Conservation (phyloP, 768 basidiomycete species). For the Clitopilus passeckerianus region DNA sequence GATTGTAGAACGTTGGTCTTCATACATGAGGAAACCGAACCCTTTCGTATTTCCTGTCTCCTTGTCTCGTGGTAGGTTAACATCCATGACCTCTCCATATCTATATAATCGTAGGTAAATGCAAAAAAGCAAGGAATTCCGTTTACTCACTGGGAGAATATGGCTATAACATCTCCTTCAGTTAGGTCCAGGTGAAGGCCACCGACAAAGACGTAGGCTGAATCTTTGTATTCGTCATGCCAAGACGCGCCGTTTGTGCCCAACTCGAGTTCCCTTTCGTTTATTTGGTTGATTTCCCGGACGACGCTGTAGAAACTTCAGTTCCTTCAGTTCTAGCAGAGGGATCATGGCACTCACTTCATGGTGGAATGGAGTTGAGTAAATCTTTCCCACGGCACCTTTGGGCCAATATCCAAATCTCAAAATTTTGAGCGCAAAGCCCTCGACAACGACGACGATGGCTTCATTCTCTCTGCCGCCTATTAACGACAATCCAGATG, state of each 20-base stretch:
- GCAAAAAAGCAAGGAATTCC: background rate
- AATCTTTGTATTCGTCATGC: constrained; percentile 98
- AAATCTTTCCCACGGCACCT: constrained; percentile 31
- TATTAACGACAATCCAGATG: constrained; percentile 89
- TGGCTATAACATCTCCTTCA: constrained; percentile 95
- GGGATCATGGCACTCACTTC: constrained; percentile 54
- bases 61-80: constrained; percentile 94
- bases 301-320: constrained; percentile 59
- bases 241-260: constrained; percentile 72
- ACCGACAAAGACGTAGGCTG: constrained; percentile 92
- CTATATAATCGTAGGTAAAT: constrained; percentile 32
- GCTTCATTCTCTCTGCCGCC: constrained; percentile 81
- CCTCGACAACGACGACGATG: constrained; percentile 34
- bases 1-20: constrained; percentile 94
- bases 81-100: constrained; percentile 94
- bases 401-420: background rate
- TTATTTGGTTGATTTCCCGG: constrained; percentile 90
- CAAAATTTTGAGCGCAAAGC: constrained; percentile 21
- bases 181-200: constrained; percentile 87
- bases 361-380: constrained; percentile 32
- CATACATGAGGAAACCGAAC: constrained; percentile 98
- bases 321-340: constrained; percentile 4
- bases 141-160: constrained; percentile 88
- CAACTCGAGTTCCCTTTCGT: constrained; percentile 82
- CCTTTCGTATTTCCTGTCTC: constrained; percentile 86